Conservation (phyloP, 345 rosid genomes). For the Gossypium thurberi region DNA sequence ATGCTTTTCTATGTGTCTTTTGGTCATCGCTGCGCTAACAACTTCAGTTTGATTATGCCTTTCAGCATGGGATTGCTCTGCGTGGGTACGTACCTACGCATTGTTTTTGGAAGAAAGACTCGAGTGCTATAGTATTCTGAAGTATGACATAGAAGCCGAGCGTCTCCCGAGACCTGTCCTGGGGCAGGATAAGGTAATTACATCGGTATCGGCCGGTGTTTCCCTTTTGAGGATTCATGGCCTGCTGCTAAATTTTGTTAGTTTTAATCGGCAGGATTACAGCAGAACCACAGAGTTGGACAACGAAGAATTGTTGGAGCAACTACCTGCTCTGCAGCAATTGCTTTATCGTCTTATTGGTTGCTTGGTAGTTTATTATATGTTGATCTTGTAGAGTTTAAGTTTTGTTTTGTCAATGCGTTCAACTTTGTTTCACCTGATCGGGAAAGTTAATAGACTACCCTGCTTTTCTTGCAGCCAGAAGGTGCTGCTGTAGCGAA, state of each 20-base stretch:
- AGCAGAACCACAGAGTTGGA: conserved; percentile 83
- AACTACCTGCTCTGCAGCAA: conserved; percentile 85
- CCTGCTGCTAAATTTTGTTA: conserved; percentile 3
- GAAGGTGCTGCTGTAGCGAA: conserved; percentile 91
- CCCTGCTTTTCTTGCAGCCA: conserved; percentile 52
- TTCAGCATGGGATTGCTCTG: conserved; percentile 99
- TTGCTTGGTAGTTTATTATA: conserved; percentile 61
- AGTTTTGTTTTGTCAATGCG: background rate
- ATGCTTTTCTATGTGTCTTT: background rate
- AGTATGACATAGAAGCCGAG: conserved; percentile 93
- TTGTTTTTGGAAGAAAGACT: conserved; percentile 90
- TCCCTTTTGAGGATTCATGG: background rate
- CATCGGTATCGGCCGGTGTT: background rate
- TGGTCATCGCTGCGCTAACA: background rate
- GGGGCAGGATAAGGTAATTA: conserved; percentile 75
- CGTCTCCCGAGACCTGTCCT: conserved; percentile 73
- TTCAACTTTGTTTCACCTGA: background rate
- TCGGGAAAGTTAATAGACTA: conserved; percentile 7
- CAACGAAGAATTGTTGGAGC: conserved; percentile 76
- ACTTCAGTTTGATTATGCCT: background rate
- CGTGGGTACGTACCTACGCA: conserved; percentile 98
- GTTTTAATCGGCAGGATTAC: conserved; percentile 55
- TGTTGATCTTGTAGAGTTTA: conserved; percentile 11
- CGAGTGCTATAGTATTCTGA: conserved; percentile 83
- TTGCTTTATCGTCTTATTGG: conserved; percentile 87